phyloP scores from a whole-genome alignment of 2,329 filamentous ascomycete species.

The Cordyceps fumosorosea region DNA sequence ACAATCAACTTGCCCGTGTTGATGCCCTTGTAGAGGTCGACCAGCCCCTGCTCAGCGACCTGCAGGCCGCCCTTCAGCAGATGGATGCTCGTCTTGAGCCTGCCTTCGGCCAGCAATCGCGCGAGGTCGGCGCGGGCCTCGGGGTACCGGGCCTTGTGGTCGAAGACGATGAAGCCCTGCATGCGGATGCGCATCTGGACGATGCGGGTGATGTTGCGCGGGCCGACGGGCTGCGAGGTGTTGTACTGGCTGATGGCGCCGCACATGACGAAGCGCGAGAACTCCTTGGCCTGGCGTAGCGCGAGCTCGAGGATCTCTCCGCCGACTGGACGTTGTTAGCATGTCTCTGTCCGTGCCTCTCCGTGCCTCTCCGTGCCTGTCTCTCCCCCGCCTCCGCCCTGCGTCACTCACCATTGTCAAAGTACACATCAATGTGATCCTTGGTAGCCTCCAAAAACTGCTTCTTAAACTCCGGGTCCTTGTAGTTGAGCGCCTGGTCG shows the following conservation, averaged over 20 bases:
- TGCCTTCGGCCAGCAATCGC: constrained; percentile 63
- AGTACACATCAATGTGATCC: constrained; percentile 61
- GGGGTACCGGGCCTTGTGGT: constrained; percentile 54
- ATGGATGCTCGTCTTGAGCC: constrained; percentile 65
- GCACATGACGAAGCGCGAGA: constrained; percentile 66
- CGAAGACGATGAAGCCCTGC: constrained; percentile 70
- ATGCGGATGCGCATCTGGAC: constrained; percentile 53
- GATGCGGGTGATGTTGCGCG: constrained; percentile 49
- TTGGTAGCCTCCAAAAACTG: constrained; percentile 54
- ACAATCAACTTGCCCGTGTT: constrained; percentile 58
- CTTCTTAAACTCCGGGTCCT: constrained; percentile 52
- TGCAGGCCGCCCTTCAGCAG: constrained; percentile 62
- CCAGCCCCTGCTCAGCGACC: constrained; percentile 56
- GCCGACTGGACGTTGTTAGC: constrained; percentile 40
- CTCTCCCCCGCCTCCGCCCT: background rate
- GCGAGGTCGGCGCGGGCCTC: constrained; percentile 56
- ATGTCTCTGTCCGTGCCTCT: background rate
- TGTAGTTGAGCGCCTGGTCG: constrained; percentile 64
- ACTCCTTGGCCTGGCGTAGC: constrained; percentile 53
- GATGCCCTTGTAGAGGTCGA: constrained; percentile 59
- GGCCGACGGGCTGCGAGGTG: constrained; percentile 44
- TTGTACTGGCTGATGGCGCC: constrained; percentile 68
- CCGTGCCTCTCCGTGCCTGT: no score
- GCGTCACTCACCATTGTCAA: constrained; percentile 49
- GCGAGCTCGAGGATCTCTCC: constrained; percentile 65